phyloP scores from a whole-genome alignment of 2,329 filamentous ascomycete species.

The Trichoderma lentiforme region DNA sequence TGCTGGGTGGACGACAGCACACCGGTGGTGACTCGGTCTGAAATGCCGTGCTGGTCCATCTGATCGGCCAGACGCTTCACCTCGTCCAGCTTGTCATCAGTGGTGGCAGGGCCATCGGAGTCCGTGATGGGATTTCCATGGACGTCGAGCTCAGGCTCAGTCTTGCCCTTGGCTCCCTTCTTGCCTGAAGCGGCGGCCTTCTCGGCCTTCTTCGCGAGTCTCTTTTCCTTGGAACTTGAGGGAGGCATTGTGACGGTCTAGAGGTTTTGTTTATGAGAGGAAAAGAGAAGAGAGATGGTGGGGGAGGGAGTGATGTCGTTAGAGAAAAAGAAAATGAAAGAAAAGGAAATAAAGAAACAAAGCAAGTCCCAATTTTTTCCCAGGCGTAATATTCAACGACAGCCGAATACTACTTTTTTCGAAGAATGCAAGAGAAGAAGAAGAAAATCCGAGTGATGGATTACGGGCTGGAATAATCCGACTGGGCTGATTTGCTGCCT shows the following conservation, averaged over 20 bases:
- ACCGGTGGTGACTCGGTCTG: conserved; percentile 96
- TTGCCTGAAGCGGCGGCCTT: conserved; percentile 72
- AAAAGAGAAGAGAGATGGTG: not conserved
- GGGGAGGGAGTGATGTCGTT: not conserved
- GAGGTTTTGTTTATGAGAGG: conserved; percentile 3
- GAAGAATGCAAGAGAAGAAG: conserved; percentile 14
- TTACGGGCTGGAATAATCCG: not conserved
- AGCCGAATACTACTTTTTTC: conserved; percentile 15
- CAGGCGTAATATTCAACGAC: conserved; percentile 9
- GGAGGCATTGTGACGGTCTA: conserved; percentile 57
- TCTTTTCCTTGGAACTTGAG: conserved; percentile 63
- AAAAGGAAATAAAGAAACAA: conserved; percentile 19
- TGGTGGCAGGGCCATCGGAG: conserved; percentile 64
- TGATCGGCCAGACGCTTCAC: conserved; percentile 87
- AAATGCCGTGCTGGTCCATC: conserved; percentile 93
- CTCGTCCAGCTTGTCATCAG: conserved; percentile 69
- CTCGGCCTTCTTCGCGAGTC: conserved; percentile 67
- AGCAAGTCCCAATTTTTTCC: conserved; percentile 16
- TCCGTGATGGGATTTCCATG: conserved; percentile 54
- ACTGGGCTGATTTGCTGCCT: conserved; percentile 4
- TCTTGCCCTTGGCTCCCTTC: conserved; percentile 72
- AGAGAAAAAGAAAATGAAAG: not conserved
- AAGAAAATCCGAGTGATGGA: conserved; percentile 11
- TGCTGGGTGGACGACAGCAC: conserved; percentile 80
- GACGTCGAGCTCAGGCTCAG: conserved; percentile 62